Conservation (phyloP, 495 filamentous ascomycete genomes). For the Tuber umbilicatum region DNA sequence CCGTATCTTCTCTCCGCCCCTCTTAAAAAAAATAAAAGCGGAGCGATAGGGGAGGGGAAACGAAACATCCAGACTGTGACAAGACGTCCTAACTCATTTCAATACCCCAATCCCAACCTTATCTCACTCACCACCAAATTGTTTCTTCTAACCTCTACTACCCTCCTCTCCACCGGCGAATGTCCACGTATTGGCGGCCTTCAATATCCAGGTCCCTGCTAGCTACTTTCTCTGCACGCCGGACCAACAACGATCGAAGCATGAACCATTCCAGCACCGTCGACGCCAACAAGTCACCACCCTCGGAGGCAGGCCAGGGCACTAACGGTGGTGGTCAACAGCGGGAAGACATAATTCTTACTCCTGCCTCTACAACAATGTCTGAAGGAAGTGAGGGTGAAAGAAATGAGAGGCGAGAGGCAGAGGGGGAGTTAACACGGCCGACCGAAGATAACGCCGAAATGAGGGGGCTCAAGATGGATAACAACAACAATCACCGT, state of each 20-base stretch:
- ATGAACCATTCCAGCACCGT: slow-evolving; percentile 15
- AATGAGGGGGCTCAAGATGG: not conserved
- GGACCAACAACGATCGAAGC: not conserved
- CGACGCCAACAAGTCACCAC: slow-evolving; percentile 21
- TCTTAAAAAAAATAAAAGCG: not conserved
- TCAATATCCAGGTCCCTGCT: slow-evolving; percentile 15
- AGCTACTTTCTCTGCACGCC: not conserved
- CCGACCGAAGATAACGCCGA: not conserved
- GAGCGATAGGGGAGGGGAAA: not conserved
- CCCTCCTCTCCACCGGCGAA: slow-evolving; percentile 18
- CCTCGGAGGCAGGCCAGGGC: slow-evolving; percentile 21
- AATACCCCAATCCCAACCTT: not conserved
- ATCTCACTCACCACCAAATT: not conserved
- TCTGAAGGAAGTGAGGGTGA: slow-evolving; percentile 25
- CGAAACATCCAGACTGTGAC: not conserved
- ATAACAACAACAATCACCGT: not conserved
- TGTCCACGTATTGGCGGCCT: slow-evolving; percentile 30
- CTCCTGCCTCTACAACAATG: slow-evolving; percentile 29
- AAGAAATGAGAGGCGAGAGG: not conserved
- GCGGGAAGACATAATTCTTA: slow-evolving; percentile 28
- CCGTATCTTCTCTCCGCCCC: not conserved
- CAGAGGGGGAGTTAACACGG: not conserved
- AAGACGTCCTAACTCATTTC: not conserved
- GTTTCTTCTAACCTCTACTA: not conserved
- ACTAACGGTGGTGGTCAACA: not conserved